Evolutionary conservation across 305 asterid species (phyloP).

Genomic region (Fraxinus paxiana): DNA sequence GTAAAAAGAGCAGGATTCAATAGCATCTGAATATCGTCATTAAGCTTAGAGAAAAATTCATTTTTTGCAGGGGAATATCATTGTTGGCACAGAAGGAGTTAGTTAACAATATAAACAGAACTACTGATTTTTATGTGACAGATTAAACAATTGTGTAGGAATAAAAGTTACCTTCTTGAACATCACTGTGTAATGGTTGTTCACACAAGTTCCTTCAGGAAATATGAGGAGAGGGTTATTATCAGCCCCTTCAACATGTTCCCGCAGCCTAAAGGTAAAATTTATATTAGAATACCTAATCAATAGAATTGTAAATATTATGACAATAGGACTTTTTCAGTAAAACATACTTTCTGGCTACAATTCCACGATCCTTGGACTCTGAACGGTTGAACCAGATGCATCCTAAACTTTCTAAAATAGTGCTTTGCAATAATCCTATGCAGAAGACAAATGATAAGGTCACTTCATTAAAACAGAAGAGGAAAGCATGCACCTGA

Average conservation of each 20-base stretch:
- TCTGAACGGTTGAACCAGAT: slow-evolving; percentile 99
- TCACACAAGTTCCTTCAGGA: slow-evolving; percentile 98
- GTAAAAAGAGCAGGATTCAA: neutral
- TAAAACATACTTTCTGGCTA: slow-evolving; percentile 73
- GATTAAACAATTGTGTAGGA: neutral
- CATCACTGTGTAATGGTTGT: slow-evolving; percentile 95
- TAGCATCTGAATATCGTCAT: slow-evolving; percentile 5
- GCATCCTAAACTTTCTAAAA: slow-evolving; percentile 93
- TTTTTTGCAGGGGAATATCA: neutral
- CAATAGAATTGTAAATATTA: neutral
- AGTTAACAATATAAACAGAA: neutral
- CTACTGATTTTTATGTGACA: neutral
- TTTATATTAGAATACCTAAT: slow-evolving; percentile 16
- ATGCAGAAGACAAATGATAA: slow-evolving; percentile 19
- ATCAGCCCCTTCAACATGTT: slow-evolving; percentile 81
- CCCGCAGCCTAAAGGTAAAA: slow-evolving; percentile 58
- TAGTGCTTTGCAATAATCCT: slow-evolving; percentile 94
- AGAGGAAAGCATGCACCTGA: neutral
- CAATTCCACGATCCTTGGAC: slow-evolving; percentile 90
- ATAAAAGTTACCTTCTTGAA: slow-evolving; percentile 69
- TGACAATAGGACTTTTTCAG: neutral
- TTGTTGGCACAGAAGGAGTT: neutral
- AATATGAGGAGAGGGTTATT: slow-evolving; percentile 95
- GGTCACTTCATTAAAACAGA: slow-evolving; percentile 19
- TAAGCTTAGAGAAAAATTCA: neutral